Base-by-base conservation (phyloP, 345 rosid species). In the Rhodamnia rubescens region DNA sequence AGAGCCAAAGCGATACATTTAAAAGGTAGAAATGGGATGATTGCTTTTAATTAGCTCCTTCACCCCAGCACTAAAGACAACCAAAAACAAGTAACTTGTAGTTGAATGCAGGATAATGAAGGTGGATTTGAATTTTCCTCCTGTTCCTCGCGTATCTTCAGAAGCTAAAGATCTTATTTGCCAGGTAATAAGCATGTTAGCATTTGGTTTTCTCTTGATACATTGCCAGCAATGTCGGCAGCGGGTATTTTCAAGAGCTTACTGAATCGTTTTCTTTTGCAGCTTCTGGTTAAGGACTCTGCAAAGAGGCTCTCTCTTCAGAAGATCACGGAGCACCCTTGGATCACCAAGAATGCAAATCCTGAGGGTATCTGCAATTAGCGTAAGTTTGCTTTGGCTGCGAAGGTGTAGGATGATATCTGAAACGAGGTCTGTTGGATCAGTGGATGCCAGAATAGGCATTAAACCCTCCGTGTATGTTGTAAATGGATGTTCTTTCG, bases 201-300 rank as follows among this genome's bases (percentile, higher is more conserved):
- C 47, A 36, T 69, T 36, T 44, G 6, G 80, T 36, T 36, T 36
- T 69, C 75, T 16, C 80, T 36, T 69, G 80, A 18, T 69, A 69
- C 13, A 1, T 69, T 69, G 26, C 1, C 80, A 69, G 26, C 7
- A 69, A 1, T 9, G 47, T 47, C 9, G 47, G 80, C 47, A 69
- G 26, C 11, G 0, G 80, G 47, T 3, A 4, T 9, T 8, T 36
- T 32, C 24, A 36, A 32, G 80, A 4, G 26, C 47, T 36, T 36
- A 52, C 56, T 85, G 44, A 84, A 36, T 64, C 57, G 54, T 50
- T 20, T 15, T 49, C 58, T 83, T 91, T 85, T 88, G 90, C 95
- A 97, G 99, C 98, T 97, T 84, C 91, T 97, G 82, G 97, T 94
- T 8, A 94, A 92, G 88, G 98, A 98, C 86, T 94, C 99, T 64